Evolutionary conservation across 2,329 filamentous ascomycete species (phyloP), one percentile per base, ranked within the genome.

Genomic region (Ambrosiella beaveri): DNA sequence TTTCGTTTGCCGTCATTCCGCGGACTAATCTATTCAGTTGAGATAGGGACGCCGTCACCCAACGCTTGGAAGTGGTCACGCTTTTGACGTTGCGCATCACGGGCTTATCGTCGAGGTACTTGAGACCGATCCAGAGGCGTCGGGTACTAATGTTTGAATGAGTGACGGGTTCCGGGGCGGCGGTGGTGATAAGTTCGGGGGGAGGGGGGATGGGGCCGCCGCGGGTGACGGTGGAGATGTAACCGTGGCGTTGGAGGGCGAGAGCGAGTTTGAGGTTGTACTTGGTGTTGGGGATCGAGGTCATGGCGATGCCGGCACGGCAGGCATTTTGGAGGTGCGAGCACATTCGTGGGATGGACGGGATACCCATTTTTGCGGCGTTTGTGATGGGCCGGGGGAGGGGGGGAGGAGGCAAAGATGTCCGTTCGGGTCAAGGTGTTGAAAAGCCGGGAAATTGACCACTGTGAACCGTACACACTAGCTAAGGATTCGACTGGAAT

Each of bases 311-410:
- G 1, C 85, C 82, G n/a, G 86, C 88, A 66, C 82, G 82, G 59
- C 85, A 85, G 64, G 86, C 87, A 75, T 96, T 96, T 70, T 93
- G 87, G 59, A 96, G 77, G 74, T 95, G 89, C 64, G 88, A 89
- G 77, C 87, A 94, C 72, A 90, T 81, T 74, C 91, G 75, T 65
- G 81, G 78, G 63, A 95, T 78, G 71, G 84, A 81, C 67, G 79
- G 75, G 71, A 95, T 78, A 51, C 62, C 62, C 62, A 63, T 63
- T 49, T 38, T 59, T 47, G 40, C 13, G 15, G 13, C 52, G 11
- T 17, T n/a, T 13, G 45, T 13, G 45, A n/a, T 36, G 6, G 15
- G 3, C 7, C 19, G 15, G 11, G 36, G 51, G 19, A 19, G 13
- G 19, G 47, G 8, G n/a, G 15, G 40, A 15, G 44, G n/a, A 8